These are phyloP conservation scores for Tricholoma matsutake DNA, from an alignment of 768 basidiomycete genomes.

Conservation along the genomic window DNA sequence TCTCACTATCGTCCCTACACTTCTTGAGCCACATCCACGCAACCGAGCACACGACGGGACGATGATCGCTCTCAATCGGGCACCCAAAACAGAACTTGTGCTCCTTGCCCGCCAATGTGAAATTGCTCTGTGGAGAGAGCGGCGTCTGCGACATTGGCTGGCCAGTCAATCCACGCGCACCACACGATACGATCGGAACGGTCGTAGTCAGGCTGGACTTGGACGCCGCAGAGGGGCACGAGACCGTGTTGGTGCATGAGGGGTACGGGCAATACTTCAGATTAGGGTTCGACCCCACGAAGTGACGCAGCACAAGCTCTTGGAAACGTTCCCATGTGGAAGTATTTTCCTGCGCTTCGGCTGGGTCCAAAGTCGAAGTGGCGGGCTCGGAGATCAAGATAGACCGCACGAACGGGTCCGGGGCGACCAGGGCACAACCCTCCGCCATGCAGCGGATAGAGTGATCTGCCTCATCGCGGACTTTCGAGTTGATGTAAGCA, in stretches of 20 bases:
- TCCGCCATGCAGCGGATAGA: constrained; percentile 79
- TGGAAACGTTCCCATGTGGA: constrained; percentile 70
- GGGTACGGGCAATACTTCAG: constrained; percentile 97
- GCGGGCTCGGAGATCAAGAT: constrained; percentile 41
- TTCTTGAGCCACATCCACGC: constrained; percentile 96
- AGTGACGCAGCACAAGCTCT: constrained; percentile 86
- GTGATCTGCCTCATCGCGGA: constrained; percentile 78
- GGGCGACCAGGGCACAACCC: constrained; percentile 61
- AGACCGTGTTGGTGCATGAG: constrained; percentile 90
- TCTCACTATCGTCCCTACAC: constrained; percentile 96
- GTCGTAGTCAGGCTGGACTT: constrained; percentile 70
- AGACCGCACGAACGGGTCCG: constrained; percentile 59
- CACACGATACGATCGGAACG: constrained; percentile 89
- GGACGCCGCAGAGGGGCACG: constrained; percentile 78
- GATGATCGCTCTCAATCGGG: constrained; percentile 81
- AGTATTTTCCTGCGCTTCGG: constrained; percentile 38
- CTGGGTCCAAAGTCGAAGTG: constrained; percentile 20
- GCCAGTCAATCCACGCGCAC: constrained; percentile 49
- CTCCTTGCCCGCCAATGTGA: constrained; percentile 38
- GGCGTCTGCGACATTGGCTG: constrained; percentile 26
- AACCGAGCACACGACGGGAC: constrained; percentile 85
- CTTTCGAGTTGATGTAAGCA: constrained; percentile 75
- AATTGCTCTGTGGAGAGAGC: constrained; percentile 25
- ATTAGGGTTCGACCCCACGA: constrained; percentile 76
- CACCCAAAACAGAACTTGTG: constrained; percentile 97